These are phyloP conservation scores for Xerocomus potaroensis DNA, from an alignment of 768 basidiomycete genomes.

Conservation along the genomic window DNA sequence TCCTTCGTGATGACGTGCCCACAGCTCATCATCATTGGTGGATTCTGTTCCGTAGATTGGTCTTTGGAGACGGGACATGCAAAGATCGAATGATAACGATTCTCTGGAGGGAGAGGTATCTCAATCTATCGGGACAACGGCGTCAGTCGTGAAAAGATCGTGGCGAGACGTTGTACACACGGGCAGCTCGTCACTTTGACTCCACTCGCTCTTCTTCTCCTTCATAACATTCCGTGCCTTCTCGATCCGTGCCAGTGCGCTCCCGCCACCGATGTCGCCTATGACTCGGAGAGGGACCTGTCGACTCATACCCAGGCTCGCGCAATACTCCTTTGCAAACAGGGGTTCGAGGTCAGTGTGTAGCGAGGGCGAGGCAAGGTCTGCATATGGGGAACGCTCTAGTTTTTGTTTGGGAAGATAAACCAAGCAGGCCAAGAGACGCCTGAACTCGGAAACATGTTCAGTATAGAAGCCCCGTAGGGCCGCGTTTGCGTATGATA, in stretches of 20 bases:
- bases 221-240: conserved; percentile 93
- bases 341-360: conserved; percentile 76
- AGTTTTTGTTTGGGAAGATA: conserved; percentile 70
- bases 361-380: conserved; percentile 65
- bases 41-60: conserved; percentile 88
- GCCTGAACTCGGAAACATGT: conserved; percentile 59
- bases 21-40: conserved; percentile 96
- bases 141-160: conserved; percentile 1
- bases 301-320: conserved; percentile 80
- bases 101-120: conserved; percentile 79
- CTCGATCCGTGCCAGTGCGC: conserved; percentile 87
- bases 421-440: conserved; percentile 63
- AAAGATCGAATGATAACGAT: conserved; percentile 95
- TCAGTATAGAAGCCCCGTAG: conserved; percentile 60
- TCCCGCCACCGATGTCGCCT: conserved; percentile 89
- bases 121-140: conserved; percentile 63
- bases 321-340: conserved; percentile 89
- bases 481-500: conserved; percentile 69
- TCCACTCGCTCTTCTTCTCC: conserved; percentile 91
- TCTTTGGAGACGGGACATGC: conserved; percentile 98
- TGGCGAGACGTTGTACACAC: conserved; percentile 36
- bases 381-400: conserved; percentile 67
- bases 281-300: conserved; percentile 86
- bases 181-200: conserved; percentile 82
- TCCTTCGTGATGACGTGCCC: conserved; percentile 95